Base-by-base conservation (phyloP, 768 basidiomycete genomes). In the Mycena epipterygia region DNA sequence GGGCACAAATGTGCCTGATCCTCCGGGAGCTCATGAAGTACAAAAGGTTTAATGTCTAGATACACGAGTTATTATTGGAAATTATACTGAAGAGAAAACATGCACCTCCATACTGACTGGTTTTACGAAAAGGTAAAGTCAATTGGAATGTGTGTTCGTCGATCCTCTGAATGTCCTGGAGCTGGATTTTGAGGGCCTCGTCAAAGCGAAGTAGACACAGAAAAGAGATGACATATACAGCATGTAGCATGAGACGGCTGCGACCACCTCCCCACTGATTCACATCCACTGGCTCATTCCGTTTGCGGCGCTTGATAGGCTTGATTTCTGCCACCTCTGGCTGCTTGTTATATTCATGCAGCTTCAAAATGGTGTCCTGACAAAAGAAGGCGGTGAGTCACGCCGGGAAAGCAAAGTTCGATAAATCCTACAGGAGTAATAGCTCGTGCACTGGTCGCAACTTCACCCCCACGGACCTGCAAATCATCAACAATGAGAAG, bases 181-280 rank as follows among this genome's bases (percentile, higher is more conserved):
- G 30, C 41, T 78, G 72, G 21, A 84, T 79, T 48, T 81, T 81
- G 0, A 84, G 72, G 0, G 79, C 82, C 49, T 84, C 81, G 59
- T 82, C 80, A 55, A 80, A 75, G 4, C 77, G 78, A 0, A 83
- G 73, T 12, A 84, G 52, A 55, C 81, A 84, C 0, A 79, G n/a
- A 55, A 82, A 84, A 4, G 81, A 73, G 16, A 83, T 46, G 1
- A 77, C 77, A 42, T 82, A 83, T 3, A 79, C 78, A 0, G 80
- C 78, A 13, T 78, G 77, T 0, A 82, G 72, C n/a, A 81, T 75
- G 17, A 63, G 64, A 1, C 78, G 71, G 5, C 72, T 75, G 1
- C 74, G 62, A 9, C 75, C 74, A 13, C 83, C 81, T 48, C 78
- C 79, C 81, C 81, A 83, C 7, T 75, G 23, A 39, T 79, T 61